Conservation (phyloP, 169 alveolate genomes). For the Eimeria praecox region DNA sequence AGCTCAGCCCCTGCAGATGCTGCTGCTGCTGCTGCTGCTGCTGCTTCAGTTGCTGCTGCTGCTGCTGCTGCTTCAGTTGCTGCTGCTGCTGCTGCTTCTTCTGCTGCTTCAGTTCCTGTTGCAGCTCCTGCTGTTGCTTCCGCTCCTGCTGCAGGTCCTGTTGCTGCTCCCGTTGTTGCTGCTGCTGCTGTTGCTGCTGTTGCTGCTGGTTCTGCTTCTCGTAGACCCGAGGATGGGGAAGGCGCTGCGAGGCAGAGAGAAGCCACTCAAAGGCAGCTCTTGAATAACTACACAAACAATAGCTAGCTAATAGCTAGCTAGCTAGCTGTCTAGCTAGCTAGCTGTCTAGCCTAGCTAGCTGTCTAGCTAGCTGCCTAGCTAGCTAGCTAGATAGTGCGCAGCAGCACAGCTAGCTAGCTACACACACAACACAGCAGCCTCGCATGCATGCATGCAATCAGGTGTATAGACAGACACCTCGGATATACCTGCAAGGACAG, state of each 20-base stretch:
- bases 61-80: not conserved
- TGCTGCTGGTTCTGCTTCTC: not conserved
- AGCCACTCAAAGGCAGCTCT: not conserved
- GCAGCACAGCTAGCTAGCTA: too few species aligned
- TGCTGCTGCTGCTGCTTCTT: not conserved
- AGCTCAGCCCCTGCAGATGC: not conserved
- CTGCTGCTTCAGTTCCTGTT: not conserved
- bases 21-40: not conserved
- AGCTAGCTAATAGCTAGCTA: constrained; percentile 5
- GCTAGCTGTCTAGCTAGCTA: constrained; percentile 1
- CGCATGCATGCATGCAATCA: not conserved
- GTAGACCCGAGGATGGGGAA: not conserved
- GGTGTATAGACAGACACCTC: not conserved
- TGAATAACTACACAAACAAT: too few species aligned
- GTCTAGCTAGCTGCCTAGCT: not conserved
- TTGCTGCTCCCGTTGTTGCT: not conserved
- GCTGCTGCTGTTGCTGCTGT: not conserved
- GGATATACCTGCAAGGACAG: not conserved
- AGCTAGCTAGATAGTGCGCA: too few species aligned
- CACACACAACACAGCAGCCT: not conserved
- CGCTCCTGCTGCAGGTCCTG: not conserved
- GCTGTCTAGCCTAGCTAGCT: constrained; percentile 16
- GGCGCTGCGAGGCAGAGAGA: constrained; percentile 38
- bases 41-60: not conserved
- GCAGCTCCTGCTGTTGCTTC: not conserved